These are phyloP conservation scores for Saccharomycopsis sp. DNA, from an alignment of 805 yeast species.

Conservation along the genomic window DNA sequence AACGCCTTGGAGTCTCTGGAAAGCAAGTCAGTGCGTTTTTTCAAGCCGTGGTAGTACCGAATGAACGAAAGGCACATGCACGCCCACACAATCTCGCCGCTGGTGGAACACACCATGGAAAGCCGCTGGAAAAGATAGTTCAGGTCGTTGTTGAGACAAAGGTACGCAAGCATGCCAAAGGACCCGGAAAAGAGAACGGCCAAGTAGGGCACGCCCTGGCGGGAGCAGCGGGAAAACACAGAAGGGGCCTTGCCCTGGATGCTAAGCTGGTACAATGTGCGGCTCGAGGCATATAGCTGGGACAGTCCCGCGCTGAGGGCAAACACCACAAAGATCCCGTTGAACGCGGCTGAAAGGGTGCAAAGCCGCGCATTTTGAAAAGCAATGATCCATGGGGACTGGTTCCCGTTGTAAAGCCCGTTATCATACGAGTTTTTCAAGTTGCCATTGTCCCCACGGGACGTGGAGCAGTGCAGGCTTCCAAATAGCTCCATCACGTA, in stretches of 20 bases:
- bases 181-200: conserved; percentile 51
- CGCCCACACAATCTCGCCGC: conserved; percentile 62
- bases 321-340: conserved; percentile 44
- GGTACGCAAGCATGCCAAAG: conserved; percentile 44
- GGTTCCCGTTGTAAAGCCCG: conserved; percentile 35
- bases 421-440: no score
- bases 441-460: conserved; percentile 2
- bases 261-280: conserved; percentile 48
- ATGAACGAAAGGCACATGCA: conserved; percentile 52
- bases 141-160: conserved; percentile 43
- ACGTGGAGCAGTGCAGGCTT: conserved; percentile 1
- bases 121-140: conserved; percentile 49
- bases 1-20: conserved; percentile 39
- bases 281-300: conserved; percentile 51
- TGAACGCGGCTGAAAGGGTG: conserved; percentile 38
- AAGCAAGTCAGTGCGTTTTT: conserved; percentile 46
- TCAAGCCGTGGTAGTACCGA: conserved; percentile 45
- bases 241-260: conserved; percentile 53
- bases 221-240: conserved; percentile 49
- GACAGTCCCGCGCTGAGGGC: conserved; percentile 51
- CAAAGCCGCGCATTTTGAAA: conserved; percentile 46
- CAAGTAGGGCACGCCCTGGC: conserved; percentile 61
- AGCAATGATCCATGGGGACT: conserved; percentile 54
- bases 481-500: conserved; percentile 15
- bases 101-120: conserved; percentile 48